Base-by-base conservation (phyloP, 2,329 filamentous ascomycete species). In the Coniosporium tulheliwenetii region DNA sequence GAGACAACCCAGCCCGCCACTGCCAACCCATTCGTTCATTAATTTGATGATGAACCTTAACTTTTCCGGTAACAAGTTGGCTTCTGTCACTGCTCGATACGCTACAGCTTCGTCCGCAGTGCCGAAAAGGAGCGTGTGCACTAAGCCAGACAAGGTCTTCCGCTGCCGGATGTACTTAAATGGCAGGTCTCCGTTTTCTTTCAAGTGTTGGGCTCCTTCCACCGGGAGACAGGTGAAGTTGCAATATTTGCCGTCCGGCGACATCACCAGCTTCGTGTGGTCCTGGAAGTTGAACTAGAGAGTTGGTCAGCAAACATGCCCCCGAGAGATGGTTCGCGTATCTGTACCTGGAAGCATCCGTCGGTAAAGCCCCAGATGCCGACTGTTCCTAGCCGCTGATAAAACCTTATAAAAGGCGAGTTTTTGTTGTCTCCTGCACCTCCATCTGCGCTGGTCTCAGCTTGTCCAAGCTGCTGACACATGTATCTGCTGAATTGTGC, bases 361-460 rank as follows among this genome's bases (percentile, higher is more conserved):
- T 89, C 82, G 42, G 73, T 75, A 52, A 89, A 89, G 39, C 78
- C 77, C 82, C 82, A 87, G 59, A 83, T 81, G 12, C 82, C 81
- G 29, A 87, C 81, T 51, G 83, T 82, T 36, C 83, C 82, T 44
- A 85, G 79, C 38, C 83, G 71, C 61, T 89, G 83, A 55, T 87
- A 89, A 49, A 87, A 87, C 1, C 78, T 82, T 36, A 87, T 79
- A 39, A 86, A 73, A 60, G 56, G 36, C 63, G 59, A 26, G 60
- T 55, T 5, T 55, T 62, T 48, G 50, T 64, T 47, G 53, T 65
- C 50, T 50, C 62, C 57, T 51, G 62, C 48, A 53, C 51, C 43
- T 52, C 64, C 52, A 57, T 62, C 46, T 66, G 71, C 50, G 73
- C 72, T 42, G 55, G 58, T 39, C 16, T 57, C 54, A 16, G 60